Conservation (phyloP, 345 rosid species). For the Gossypium anomalum region DNA sequence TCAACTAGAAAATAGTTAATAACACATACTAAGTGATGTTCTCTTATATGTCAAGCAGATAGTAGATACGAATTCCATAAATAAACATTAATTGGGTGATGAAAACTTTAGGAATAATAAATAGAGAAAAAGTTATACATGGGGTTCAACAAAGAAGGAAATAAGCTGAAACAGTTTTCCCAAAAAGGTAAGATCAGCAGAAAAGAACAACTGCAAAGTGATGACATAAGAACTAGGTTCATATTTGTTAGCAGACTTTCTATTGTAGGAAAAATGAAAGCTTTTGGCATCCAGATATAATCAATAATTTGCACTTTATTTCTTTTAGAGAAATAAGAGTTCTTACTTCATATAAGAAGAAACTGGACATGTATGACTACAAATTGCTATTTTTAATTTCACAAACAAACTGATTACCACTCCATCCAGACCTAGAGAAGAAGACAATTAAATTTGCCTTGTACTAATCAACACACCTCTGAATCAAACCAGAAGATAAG, state of each 20-base stretch:
- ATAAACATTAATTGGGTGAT: not conserved
- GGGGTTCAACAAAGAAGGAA: not conserved
- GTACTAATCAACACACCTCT: slow-evolving; percentile 50
- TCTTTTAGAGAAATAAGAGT: slow-evolving; percentile 8
- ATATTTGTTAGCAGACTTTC: not conserved
- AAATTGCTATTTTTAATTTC: slow-evolving; percentile 23
- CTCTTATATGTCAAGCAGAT: slow-evolving; percentile 2
- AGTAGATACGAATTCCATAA: not conserved
- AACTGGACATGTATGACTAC: slow-evolving; percentile 22
- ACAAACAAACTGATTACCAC: slow-evolving; percentile 28
- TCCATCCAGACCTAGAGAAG: slow-evolving; percentile 39
- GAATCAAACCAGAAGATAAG: slow-evolving; percentile 41
- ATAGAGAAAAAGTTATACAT: not conserved
- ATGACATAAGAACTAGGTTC: not conserved
- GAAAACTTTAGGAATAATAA: not conserved
- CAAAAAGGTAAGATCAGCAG: not conserved
- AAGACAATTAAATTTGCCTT: slow-evolving; percentile 37
- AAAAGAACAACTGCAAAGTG: not conserved
- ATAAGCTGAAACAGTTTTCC: not conserved
- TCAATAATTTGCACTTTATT: slow-evolving; percentile 6
- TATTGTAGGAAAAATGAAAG: slow-evolving; percentile 4
- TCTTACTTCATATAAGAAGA: slow-evolving; percentile 20
- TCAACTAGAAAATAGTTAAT: not conserved
- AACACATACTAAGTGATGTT: not conserved
- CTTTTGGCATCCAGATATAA: slow-evolving; percentile 5